Evolutionary conservation across 352 stramenopile genomes (phyloP), one percentile per base, ranked within the genome.

Genomic region (Blastocystis sp.): DNA sequence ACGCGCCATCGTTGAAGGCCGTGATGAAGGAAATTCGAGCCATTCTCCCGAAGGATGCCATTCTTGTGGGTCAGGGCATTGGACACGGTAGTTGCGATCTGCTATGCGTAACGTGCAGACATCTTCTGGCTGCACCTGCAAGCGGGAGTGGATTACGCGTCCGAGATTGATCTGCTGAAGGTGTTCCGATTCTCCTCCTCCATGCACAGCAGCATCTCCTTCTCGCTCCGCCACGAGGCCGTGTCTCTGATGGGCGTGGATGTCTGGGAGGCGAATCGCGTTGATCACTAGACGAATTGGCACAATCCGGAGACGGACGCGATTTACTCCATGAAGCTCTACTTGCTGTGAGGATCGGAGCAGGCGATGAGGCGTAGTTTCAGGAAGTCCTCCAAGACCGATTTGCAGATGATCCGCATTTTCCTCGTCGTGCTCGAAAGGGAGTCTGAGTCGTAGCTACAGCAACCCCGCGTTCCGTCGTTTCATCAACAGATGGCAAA

Each of bases 31-130:
- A 76, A 7, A 59, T 89, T 4, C 19, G 66, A 28, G 9, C 1
- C 23, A 69, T 74, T 84, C 59, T 89, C 45, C 61, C 67, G 11
- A 56, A 43, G 1, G 45, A 84, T 21, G 45, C 23, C 23, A 84
- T 84, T 61, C 34, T 89, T 43, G 82, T 89, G 5, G 82, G 82
- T 41, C 82, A 89, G 28, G 71, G 52, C 34, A 84, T 89, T 34
- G 40, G 48, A 23, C 70, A 89, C 41, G 64, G 64, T 74, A 74
- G 17, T 21, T 74, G 3, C 40, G 28, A 14, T 45, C 5, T 1
- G 21, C 21, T 41, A 1, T 7, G 5, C 48, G 14, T 48, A 48
- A 11, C 34, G 19, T 28, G 64, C 28, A 84, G 82, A 89, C 70
- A 61, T 89, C 2, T 60, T 67, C 19, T 89, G 82, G 82, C 23